Conservation (phyloP, 2,329 filamentous ascomycete species). For the Blastomyces gilchristii region DNA sequence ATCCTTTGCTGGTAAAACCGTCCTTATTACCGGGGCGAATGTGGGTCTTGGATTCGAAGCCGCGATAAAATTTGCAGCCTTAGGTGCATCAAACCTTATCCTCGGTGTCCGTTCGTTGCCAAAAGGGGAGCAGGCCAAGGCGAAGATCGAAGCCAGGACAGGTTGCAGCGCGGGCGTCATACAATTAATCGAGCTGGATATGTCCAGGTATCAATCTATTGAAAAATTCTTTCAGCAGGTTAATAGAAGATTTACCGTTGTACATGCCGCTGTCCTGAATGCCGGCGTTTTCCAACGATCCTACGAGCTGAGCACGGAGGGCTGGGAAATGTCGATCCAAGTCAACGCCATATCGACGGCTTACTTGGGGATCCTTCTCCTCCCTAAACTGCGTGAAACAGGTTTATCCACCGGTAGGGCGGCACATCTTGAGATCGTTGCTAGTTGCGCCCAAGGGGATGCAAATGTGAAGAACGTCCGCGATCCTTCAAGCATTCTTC, state of each 20-base stretch:
- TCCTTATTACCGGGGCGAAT: slow-evolving; percentile 43
- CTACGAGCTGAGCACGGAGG: neutral
- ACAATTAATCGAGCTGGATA: neutral
- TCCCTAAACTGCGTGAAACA: neutral
- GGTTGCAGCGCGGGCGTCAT: neutral
- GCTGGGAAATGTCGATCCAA: neutral
- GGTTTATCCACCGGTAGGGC: neutral
- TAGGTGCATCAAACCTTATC: slow-evolving; percentile 36
- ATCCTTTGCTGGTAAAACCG: slow-evolving; percentile 29
- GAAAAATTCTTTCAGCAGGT: neutral
- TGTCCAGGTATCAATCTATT: neutral
- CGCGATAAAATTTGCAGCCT: slow-evolving; percentile 38
- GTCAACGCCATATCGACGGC: neutral
- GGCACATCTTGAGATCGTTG: neutral
- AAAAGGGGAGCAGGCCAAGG: slow-evolving; percentile 12
- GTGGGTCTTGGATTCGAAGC: slow-evolving; percentile 43
- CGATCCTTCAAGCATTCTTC: neutral
- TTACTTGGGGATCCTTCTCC: neutral
- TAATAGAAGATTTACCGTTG: neutral
- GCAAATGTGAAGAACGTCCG: neutral
- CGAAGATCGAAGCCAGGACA: neutral
- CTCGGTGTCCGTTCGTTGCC: slow-evolving; percentile 40
- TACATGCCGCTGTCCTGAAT: neutral
- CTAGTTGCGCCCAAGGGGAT: neutral
- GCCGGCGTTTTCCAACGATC: neutral